Evolutionary conservation across 164 flowering plant species (phyloP).

Genomic region (Houttuynia cordata): DNA sequence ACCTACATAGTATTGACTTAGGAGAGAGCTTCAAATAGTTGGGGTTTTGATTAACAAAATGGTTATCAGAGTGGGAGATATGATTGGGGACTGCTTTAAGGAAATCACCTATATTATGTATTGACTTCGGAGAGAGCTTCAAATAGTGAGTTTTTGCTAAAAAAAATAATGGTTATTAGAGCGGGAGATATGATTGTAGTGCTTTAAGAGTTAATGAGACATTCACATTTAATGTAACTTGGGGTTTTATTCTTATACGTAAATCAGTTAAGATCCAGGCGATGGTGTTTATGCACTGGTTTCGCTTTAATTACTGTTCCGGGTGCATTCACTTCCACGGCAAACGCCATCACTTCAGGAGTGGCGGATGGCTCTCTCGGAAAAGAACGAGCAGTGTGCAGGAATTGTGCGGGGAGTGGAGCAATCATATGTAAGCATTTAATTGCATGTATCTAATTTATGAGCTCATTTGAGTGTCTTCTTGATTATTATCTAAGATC

Average conservation of each 20-base stretch:
- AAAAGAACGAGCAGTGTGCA: slow-evolving; percentile 54
- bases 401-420: slow-evolving; percentile 88
- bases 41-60: too few species aligned
- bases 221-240: not conserved
- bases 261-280: slow-evolving; percentile 29
- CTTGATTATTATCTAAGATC: slow-evolving; percentile 1
- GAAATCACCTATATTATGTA: too few species aligned
- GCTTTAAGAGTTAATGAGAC: too few species aligned
- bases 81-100: too few species aligned
- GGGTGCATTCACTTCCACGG: slow-evolving; percentile 15
- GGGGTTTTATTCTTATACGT: slow-evolving; percentile 17
- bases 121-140: too few species aligned
- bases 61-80: too few species aligned
- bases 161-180: too few species aligned
- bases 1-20: too few species aligned
- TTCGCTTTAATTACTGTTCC: slow-evolving; percentile 32
- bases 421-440: slow-evolving; percentile 73
- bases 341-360: slow-evolving; percentile 37
- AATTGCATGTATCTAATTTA: not conserved
- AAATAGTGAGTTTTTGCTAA: too few species aligned
- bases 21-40: too few species aligned
- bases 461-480: slow-evolving; percentile 8
- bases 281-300: slow-evolving; percentile 52
- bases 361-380: slow-evolving; percentile 9
- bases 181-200: too few species aligned